Evolutionary conservation across 345 rosid genomes (phyloP).

Genomic region (Aquilaria yunnanensis): DNA sequence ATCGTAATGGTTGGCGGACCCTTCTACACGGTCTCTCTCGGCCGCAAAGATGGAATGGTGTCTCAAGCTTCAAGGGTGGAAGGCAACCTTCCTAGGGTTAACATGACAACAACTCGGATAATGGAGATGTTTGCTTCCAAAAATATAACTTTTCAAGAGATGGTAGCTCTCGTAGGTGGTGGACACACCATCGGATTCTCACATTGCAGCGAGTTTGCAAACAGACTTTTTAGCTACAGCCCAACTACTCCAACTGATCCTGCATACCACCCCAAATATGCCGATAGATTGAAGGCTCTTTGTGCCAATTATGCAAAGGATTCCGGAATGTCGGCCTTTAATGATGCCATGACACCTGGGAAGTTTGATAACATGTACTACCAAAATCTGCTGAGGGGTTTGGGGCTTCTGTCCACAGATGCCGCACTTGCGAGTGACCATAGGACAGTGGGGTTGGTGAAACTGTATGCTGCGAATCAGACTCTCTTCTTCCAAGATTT

Average conservation of each 20-base stretch:
- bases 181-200: slow-evolving; percentile 78
- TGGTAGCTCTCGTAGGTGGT: slow-evolving; percentile 65
- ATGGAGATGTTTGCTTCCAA: slow-evolving; percentile 42
- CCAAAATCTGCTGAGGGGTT: slow-evolving; percentile 70
- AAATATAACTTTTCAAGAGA: slow-evolving; percentile 61
- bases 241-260: slow-evolving; percentile 44
- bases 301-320: slow-evolving; percentile 47
- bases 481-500: slow-evolving; percentile 59
- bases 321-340: slow-evolving; percentile 66
- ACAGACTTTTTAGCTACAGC: slow-evolving; percentile 9
- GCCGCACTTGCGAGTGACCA: slow-evolving; percentile 46
- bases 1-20: slow-evolving; percentile 53
- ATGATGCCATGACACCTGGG: slow-evolving; percentile 80
- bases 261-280: slow-evolving; percentile 35
- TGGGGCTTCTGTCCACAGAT: slow-evolving; percentile 72
- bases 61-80: slow-evolving; percentile 39
- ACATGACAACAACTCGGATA: slow-evolving; percentile 37
- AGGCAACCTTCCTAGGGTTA: slow-evolving; percentile 47
- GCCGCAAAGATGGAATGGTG: slow-evolving; percentile 48
- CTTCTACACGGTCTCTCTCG: slow-evolving; percentile 48
- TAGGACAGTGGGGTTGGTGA: slow-evolving; percentile 52
- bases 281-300: slow-evolving; percentile 42
- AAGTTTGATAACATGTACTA: slow-evolving; percentile 76
- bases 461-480: slow-evolving; percentile 58
- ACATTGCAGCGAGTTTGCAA: slow-evolving; percentile 57